Conservation (phyloP, 2,329 filamentous ascomycete species). For the Thermomyces lanuginosus region DNA sequence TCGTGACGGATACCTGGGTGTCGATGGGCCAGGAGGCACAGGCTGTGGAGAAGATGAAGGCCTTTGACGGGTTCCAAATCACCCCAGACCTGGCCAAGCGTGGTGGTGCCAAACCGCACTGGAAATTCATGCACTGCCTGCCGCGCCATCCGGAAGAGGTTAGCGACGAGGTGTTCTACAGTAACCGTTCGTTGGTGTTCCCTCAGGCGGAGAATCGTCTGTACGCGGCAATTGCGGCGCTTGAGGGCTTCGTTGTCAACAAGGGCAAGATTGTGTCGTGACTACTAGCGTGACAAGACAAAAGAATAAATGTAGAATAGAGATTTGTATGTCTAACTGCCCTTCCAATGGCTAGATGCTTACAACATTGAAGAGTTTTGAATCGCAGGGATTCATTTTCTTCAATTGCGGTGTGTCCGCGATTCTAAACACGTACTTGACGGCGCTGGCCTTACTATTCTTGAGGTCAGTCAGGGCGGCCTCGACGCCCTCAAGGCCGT, state of each 20-base stretch:
- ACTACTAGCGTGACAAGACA: not conserved
- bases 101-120: constrained; percentile 71
- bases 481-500: constrained; percentile 40
- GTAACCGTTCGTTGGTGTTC: constrained; percentile 71
- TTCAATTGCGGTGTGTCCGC: constrained; percentile 28
- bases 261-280: constrained; percentile 52
- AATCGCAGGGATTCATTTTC: too few species aligned
- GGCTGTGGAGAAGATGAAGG: constrained; percentile 55
- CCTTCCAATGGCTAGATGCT: too few species aligned
- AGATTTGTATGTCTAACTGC: constrained; percentile 1
- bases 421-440: constrained; percentile 48
- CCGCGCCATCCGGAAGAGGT: constrained; percentile 89
- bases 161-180: constrained; percentile 85
- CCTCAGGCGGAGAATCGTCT: constrained; percentile 86
- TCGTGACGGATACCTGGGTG: constrained; percentile 96
- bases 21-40: constrained; percentile 96
- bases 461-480: constrained; percentile 39
- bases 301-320: not conserved
- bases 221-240: constrained; percentile 72
- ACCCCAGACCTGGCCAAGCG: constrained; percentile 68
- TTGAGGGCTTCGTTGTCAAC: constrained; percentile 89
- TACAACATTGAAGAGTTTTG: too few species aligned
- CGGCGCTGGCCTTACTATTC: constrained; percentile 43
- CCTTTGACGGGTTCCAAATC: constrained; percentile 82
- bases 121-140: constrained; percentile 98